These are phyloP conservation scores for Collybia sordida DNA, from an alignment of 768 basidiomycete genomes.

Conservation along the genomic window DNA sequence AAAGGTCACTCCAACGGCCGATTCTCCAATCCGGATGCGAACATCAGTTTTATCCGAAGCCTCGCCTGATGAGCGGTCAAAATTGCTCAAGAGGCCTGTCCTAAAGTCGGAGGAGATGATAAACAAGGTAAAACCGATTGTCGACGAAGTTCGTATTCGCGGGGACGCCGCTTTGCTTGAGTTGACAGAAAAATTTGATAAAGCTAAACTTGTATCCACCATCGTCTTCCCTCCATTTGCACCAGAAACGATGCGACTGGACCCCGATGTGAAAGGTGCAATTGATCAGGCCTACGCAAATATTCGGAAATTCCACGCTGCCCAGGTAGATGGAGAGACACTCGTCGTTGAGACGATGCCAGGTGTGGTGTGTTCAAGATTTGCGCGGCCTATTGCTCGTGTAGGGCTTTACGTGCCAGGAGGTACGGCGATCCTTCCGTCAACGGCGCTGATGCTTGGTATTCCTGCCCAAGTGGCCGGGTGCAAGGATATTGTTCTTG, in stretches of 20 bases:
- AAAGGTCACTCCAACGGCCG: conserved; percentile 20
- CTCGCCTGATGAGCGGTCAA: conserved; percentile 53
- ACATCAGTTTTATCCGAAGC: conserved; percentile 57
- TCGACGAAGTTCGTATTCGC: conserved; percentile 76
- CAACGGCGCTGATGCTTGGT: conserved; percentile 97
- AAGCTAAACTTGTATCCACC: conserved; percentile 66
- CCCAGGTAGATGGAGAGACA: conserved; percentile 70
- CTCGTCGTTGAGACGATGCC: conserved; percentile 96
- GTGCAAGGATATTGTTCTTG: conserved; percentile 88
- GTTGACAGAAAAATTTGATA: conserved; percentile 93
- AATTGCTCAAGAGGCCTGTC: conserved; percentile 85
- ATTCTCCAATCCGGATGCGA: conserved; percentile 73
- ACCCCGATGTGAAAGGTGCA: conserved; percentile 66
- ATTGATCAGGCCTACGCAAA: conserved; percentile 92
- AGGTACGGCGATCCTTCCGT: conserved; percentile 94
- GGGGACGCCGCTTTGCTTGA: conserved; percentile 88
- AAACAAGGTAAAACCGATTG: conserved; percentile 89
- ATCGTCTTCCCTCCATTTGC: conserved; percentile 80
- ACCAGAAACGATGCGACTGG: conserved; percentile 58
- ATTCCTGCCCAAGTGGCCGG: conserved; percentile 97
- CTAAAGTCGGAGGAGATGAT: conserved; percentile 90
- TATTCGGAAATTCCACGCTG: conserved; percentile 88
- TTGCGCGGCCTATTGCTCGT: conserved; percentile 91
- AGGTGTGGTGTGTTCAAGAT: conserved; percentile 93
- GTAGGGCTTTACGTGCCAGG: conserved; percentile 98